These are phyloP conservation scores for Amanita muscaria DNA, from an alignment of 768 basidiomycete species.

Conservation along the genomic window DNA sequence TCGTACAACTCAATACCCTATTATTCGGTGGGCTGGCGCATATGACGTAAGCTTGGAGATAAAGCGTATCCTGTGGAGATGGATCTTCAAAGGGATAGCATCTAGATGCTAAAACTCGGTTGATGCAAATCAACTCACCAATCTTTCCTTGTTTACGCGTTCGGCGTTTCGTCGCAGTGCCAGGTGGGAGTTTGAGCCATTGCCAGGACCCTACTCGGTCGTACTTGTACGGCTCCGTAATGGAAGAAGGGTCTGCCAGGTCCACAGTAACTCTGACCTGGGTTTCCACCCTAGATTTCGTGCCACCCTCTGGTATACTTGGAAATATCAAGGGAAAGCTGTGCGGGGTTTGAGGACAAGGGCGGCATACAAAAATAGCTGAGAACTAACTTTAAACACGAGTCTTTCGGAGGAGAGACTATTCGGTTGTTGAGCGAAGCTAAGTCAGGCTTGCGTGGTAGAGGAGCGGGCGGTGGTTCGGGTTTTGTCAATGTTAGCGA, in stretches of 20 bases:
- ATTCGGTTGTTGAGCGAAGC: constrained; percentile 45
- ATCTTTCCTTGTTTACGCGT: constrained; percentile 81
- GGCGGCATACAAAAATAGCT: constrained; percentile 1
- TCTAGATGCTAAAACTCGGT: constrained; percentile 8
- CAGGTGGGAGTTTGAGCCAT: constrained; percentile 73
- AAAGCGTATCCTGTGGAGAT: constrained; percentile 56
- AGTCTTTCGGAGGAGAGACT: constrained; percentile 64
- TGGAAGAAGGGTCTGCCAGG: constrained; percentile 59
- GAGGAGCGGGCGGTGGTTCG: constrained; percentile 56
- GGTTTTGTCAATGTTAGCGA: constrained; percentile 48
- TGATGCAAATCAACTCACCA: constrained; percentile 34
- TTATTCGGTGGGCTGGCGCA: constrained; percentile 76
- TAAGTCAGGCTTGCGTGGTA: constrained; percentile 48
- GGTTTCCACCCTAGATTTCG: constrained; percentile 92
- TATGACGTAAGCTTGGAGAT: constrained; percentile 64
- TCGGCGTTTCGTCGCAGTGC: constrained; percentile 77
- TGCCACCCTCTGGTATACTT: constrained; percentile 72
- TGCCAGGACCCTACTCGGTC: constrained; percentile 87
- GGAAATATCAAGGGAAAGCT: constrained; percentile 80
- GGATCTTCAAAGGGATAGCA: constrained; percentile 41
- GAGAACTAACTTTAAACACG: constrained; percentile 60
- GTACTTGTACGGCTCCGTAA: constrained; percentile 54
- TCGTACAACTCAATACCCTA: constrained; percentile 75
- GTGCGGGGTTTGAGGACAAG: constrained; percentile 11
- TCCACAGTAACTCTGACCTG: constrained; percentile 84